Evolutionary conservation across 2,329 filamentous ascomycete species (phyloP).

Genomic region (Neonectria ditissima): DNA sequence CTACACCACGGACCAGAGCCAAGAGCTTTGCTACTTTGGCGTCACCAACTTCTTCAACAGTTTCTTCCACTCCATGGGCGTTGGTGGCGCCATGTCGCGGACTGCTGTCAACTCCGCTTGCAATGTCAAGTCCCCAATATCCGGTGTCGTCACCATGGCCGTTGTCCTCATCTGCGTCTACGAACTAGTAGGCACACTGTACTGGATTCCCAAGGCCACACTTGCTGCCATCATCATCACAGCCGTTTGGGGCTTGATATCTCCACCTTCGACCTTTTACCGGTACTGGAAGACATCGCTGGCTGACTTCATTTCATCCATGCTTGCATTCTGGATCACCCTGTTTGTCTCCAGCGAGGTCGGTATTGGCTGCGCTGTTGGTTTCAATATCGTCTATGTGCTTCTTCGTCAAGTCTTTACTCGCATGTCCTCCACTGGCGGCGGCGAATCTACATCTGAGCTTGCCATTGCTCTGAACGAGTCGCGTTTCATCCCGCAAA

Average conservation of each 20-base stretch:
- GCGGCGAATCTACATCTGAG: constrained; percentile 47
- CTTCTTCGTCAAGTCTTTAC: constrained; percentile 70
- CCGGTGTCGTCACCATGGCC: constrained; percentile 69
- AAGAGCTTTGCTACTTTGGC: constrained; percentile 74
- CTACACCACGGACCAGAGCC: constrained; percentile 72
- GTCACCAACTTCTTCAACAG: constrained; percentile 72
- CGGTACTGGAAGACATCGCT: constrained; percentile 73
- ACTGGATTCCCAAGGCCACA: constrained; percentile 76
- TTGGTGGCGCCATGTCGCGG: constrained; percentile 74
- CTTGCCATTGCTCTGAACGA: constrained; percentile 27
- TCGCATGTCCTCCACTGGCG: constrained; percentile 47
- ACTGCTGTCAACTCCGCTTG: constrained; percentile 76
- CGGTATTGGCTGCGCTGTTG: constrained; percentile 69
- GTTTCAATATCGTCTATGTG: constrained; percentile 72
- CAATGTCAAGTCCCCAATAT: constrained; percentile 71
- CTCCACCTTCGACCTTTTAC: constrained; percentile 69
- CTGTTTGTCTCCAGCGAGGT: constrained; percentile 71
- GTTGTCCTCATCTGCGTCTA: constrained; percentile 73
- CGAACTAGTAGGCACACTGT: constrained; percentile 69
- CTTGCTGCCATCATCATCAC: constrained; percentile 75
- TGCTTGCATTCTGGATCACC: constrained; percentile 74
- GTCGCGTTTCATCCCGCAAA: constrained; percentile 36
- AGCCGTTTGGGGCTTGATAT: constrained; percentile 72
- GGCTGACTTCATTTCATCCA: constrained; percentile 72
- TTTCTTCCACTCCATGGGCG: constrained; percentile 73